phyloP scores from a whole-genome alignment of 345 rosid species.

The Schrenkiella parvula region DNA sequence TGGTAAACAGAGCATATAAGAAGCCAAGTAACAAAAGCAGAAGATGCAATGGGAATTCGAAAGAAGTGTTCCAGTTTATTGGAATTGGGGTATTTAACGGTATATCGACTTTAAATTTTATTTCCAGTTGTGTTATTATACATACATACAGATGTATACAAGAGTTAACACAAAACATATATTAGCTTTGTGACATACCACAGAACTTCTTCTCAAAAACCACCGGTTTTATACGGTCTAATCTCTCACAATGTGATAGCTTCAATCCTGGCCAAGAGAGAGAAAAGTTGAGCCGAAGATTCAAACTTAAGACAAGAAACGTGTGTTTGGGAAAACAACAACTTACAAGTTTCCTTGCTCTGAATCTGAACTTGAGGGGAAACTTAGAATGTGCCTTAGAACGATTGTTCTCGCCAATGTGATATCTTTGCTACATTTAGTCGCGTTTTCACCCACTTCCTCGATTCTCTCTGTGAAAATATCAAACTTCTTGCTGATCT shows the following conservation, averaged over 20 bases:
- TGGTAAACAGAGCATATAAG: too few relatives aligned
- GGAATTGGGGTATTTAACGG: too few relatives aligned
- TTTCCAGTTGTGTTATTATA: constrained; percentile 11
- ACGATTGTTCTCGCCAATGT: constrained; percentile 69
- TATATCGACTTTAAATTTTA: background rate
- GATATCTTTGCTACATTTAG: constrained; percentile 60
- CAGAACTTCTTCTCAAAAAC: constrained; percentile 9
- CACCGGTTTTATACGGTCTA: constrained; percentile 2
- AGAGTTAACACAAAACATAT: constrained; percentile 6
- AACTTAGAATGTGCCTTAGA: constrained; percentile 51
- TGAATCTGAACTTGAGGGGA: constrained; percentile 30
- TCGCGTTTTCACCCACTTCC: constrained; percentile 55
- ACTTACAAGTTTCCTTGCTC: constrained; percentile 36
- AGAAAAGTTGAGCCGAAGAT: constrained; percentile 18
- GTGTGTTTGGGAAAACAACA: background rate
- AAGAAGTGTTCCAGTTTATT: too few relatives aligned
- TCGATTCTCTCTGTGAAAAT: constrained; percentile 54
- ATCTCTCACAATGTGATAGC: constrained; percentile 27
- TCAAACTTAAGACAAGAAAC: background rate
- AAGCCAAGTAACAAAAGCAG: too few relatives aligned
- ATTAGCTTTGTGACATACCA: constrained; percentile 13
- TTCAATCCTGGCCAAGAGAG: constrained; percentile 28
- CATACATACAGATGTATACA: background rate
- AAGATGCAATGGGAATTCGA: too few relatives aligned
- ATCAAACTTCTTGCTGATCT: constrained; percentile 64